Evolutionary conservation across 176 grass and related monocot species (phyloP), one percentile per base, ranked within the genome.

Genomic region (Aegilops umbellulata): DNA sequence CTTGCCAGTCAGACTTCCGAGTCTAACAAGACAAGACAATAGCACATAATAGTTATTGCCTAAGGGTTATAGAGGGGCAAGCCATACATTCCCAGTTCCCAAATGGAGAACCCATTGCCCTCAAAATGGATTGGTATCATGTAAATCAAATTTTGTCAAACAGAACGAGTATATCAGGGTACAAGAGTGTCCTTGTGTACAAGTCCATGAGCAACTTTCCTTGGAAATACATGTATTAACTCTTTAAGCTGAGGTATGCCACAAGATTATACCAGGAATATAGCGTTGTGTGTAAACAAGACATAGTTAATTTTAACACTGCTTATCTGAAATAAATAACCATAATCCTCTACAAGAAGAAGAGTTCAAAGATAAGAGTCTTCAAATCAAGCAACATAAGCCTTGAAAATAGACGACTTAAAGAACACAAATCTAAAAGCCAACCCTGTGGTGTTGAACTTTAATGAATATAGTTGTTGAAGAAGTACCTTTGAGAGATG

Each of bases 401-500:
- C 23, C 14, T 76, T n/a, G 8, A 27, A 86, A 70, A 16, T 65
- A 63, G 53, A 82, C 66, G 5, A 79, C 5, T 80, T 41, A 42
- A 12, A 79, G 10, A 57, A 60, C 7, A 58, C 38, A 51, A 46
- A 87, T 78, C 19, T 24, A 62, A 64, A 75, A 46, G 41, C 17
- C 65, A 26, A 70, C 1, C 24, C 30, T 49, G 39, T 41, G 36
- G 41, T n/a, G 7, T 65, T 71, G 22, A 42, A 72, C 22, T 42
- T 44, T 42, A 9, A 79, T 53, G 22, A 76, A 69, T 87, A 84
- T 60, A 77, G 71, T 82, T 47, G 69, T 27, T 75, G 58, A 84
- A 60, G 24, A 67, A 83, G 73, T 89, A 93, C 94, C 94, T 87
- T 86, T 92, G 85, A 92, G 73, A 80, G 87, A 93, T 60, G 84